These are phyloP conservation scores for Penicillium hordei DNA, from an alignment of 2,329 filamentous ascomycete genomes.

Conservation along the genomic window DNA sequence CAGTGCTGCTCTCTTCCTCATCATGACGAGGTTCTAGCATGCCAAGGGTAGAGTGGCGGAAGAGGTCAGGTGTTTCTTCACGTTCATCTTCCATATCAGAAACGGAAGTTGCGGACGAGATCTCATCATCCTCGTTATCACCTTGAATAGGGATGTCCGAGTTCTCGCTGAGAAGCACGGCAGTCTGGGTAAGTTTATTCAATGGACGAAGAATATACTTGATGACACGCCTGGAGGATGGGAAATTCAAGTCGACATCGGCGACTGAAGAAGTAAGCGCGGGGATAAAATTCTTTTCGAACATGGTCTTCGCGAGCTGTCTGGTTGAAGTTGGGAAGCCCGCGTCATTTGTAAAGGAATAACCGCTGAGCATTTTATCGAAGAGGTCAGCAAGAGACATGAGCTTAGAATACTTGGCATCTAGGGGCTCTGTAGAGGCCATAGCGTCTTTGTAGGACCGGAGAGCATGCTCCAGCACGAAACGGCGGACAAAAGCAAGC, in stretches of 20 bases:
- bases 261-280: constrained; percentile 88
- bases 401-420: constrained; percentile 83
- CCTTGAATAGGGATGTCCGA: constrained; percentile 70
- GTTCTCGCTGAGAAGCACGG: constrained; percentile 77
- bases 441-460: constrained; percentile 90
- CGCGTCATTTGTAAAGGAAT: constrained; percentile 59
- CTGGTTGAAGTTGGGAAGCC: constrained; percentile 63
- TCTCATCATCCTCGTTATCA: constrained; percentile 79
- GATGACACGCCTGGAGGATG: constrained; percentile 86
- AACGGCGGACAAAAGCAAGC: constrained; percentile 87
- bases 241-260: constrained; percentile 93
- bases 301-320: constrained; percentile 92
- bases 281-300: constrained; percentile 92
- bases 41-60: constrained; percentile 91
- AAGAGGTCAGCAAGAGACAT: constrained; percentile 88
- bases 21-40: constrained; percentile 86
- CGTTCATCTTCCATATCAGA: constrained; percentile 84
- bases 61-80: constrained; percentile 94
- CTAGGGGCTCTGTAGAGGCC: constrained; percentile 73
- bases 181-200: constrained; percentile 81
- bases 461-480: constrained; percentile 88
- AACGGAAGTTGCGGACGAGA: constrained; percentile 81
- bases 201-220: constrained; percentile 94
- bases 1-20: constrained; percentile 78
- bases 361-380: constrained; percentile 83